A percentile compares a stretch with the other conserved stretches of the same genome.
phyloP scores from a whole-genome alignment of 176 grass and related monocot species.

The Oryza brachyantha region DNA sequence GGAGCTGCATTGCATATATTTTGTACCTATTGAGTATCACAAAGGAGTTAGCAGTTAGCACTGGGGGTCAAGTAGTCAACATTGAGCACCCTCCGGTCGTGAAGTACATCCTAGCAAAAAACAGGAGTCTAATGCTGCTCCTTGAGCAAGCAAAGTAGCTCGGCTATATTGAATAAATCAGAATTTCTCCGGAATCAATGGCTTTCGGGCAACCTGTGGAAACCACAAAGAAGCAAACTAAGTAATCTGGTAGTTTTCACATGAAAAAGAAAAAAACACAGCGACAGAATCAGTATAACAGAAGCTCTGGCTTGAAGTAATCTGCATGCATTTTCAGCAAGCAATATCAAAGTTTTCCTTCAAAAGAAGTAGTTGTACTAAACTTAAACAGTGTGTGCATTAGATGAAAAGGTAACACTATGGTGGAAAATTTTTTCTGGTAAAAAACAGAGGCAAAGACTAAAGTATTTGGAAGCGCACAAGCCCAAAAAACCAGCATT shows the following conservation, averaged over 20 bases:
- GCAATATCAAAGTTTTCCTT: neutral
- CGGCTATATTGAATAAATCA: conserved; percentile 22
- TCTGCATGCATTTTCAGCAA: neutral
- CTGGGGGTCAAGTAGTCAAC: neutral
- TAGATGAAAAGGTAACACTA: neutral
- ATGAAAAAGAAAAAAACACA: neutral
- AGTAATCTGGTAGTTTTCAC: conserved; percentile 8
- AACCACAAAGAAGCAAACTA: conserved; percentile 29
- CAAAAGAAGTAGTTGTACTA: neutral
- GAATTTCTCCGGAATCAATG: conserved; percentile 45
- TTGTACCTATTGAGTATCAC: neutral
- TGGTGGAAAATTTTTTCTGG: neutral
- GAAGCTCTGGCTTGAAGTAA: conserved; percentile 1
- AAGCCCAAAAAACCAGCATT: neutral
- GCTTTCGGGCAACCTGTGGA: conserved; percentile 80
- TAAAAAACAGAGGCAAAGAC: conserved; percentile 16
- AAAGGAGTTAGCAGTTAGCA: conserved; percentile 30
- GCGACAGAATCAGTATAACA: neutral
- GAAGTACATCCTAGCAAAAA: conserved; percentile 25
- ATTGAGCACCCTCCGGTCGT: conserved; percentile 3
- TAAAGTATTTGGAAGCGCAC: neutral
- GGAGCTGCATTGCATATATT: neutral
- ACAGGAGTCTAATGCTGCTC: neutral
- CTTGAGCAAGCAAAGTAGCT: conserved; percentile 20
- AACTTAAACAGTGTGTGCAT: neutral